Evolutionary conservation across 306 rosid genomes (phyloP).

Genomic region (Senna tora): DNA sequence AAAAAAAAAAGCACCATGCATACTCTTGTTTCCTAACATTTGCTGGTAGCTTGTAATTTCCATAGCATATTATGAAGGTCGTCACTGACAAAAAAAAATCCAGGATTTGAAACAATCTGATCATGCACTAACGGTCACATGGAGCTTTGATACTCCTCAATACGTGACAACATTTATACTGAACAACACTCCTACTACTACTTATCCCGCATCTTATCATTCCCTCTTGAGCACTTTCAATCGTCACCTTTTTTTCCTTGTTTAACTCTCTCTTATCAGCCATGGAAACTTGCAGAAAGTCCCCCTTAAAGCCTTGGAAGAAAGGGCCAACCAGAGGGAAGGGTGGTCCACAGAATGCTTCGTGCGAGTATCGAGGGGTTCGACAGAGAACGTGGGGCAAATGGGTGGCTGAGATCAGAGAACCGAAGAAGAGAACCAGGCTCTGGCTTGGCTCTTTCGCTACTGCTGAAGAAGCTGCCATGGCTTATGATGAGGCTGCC

Average conservation of each 20-base stretch:
- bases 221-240: conserved; percentile 37
- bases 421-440: conserved; percentile 90
- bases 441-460: conserved; percentile 94
- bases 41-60: conserved; percentile 7
- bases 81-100: not conserved
- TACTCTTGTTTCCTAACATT: not conserved
- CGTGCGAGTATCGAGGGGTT: conserved; percentile 83
- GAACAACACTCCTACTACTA: conserved; percentile 56
- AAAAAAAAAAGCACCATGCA: not conserved
- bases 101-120: conserved; percentile 39
- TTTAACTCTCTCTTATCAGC: not conserved
- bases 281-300: conserved; percentile 71
- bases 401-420: conserved; percentile 97
- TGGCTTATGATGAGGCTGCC: conserved; percentile 95
- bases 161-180: conserved; percentile 91
- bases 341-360: conserved; percentile 90
- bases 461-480: conserved; percentile 92
- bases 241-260: conserved; percentile 36
- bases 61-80: not conserved
- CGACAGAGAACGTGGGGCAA: conserved; percentile 95
- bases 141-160: conserved; percentile 42
- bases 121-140: conserved; percentile 65
- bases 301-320: conserved; percentile 89
- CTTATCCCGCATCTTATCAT: conserved; percentile 68
- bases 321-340: conserved; percentile 91